Conservation (phyloP, 1,284 basidiomycete genomes). For the Pholiota adiposa region DNA sequence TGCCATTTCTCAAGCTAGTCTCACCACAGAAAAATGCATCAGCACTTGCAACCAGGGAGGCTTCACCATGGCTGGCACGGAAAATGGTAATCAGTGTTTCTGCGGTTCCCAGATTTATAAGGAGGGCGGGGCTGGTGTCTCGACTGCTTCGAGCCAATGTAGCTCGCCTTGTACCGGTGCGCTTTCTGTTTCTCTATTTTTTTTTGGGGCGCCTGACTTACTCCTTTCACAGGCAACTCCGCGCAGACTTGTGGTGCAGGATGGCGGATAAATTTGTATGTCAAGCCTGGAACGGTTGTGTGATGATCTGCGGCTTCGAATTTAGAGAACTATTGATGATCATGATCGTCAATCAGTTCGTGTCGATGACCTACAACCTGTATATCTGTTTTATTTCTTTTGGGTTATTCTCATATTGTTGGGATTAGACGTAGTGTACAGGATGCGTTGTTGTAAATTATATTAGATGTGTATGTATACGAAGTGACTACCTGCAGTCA, state of each 20-base stretch:
- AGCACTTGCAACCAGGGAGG: conserved; percentile 28
- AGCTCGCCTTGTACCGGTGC: conserved; percentile 32
- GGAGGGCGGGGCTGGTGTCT: conserved; percentile 21
- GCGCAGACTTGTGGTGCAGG: conserved; percentile 32
- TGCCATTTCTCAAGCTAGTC: conserved; percentile 18
- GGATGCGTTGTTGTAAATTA: too few relatives aligned
- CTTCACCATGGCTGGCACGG: conserved; percentile 35
- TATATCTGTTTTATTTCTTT: not conserved
- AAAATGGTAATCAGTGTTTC: conserved; percentile 37
- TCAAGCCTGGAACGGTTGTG: conserved; percentile 21
- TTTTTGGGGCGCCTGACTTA: not conserved
- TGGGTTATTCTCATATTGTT: not conserved
- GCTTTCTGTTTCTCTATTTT: not conserved
- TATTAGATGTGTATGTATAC: too few relatives aligned
- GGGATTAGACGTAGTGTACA: not conserved
- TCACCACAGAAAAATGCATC: conserved; percentile 36
- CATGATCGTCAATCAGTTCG: not conserved
- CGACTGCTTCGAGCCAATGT: conserved; percentile 24
- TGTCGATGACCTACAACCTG: not conserved
- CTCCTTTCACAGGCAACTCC: conserved; percentile 10
- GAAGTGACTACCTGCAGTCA: too few relatives aligned
- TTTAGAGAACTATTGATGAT: too few relatives aligned
- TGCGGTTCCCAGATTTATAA: conserved; percentile 31
- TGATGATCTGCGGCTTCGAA: not conserved
- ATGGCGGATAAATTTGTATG: conserved; percentile 33